Conservation (phyloP, 2,329 filamentous ascomycete genomes). For the Aspergillus udagawae region DNA sequence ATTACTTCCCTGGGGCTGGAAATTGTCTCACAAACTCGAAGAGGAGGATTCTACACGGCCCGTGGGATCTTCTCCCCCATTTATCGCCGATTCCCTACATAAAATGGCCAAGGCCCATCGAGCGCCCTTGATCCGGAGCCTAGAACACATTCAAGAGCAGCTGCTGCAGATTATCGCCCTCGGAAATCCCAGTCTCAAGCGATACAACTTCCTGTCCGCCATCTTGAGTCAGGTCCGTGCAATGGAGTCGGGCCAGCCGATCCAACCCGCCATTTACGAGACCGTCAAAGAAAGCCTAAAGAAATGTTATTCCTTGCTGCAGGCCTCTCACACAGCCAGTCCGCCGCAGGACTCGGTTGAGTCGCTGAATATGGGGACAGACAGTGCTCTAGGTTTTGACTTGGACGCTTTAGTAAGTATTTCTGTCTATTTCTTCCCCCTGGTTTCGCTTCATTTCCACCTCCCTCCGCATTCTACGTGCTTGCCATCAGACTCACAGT, state of each 20-base stretch:
- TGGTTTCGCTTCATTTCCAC: background rate
- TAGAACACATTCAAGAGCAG: constrained; percentile 17
- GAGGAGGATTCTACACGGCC: constrained; percentile 9
- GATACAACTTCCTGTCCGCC: constrained; percentile 11
- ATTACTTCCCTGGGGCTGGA: constrained; percentile 14
- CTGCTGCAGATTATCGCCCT: constrained; percentile 16
- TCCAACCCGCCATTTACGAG: constrained; percentile 11
- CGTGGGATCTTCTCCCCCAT: background rate
- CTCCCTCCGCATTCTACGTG: background rate
- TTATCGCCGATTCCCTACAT: constrained; percentile 5
- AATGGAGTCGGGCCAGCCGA: constrained; percentile 8
- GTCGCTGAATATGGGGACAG: background rate
- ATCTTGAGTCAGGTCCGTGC: constrained; percentile 14
- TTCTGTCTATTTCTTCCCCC: background rate
- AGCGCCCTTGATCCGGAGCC: constrained; percentile 13
- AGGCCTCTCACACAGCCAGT: too few species aligned
- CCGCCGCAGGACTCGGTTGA: background rate
- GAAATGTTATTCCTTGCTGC: constrained; percentile 2
- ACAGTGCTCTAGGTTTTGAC: background rate
- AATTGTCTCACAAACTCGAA: constrained; percentile 22
- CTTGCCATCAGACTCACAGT: background rate
- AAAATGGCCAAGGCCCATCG: constrained; percentile 10
- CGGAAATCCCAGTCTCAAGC: constrained; percentile 16
- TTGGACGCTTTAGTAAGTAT: constrained; percentile 4
- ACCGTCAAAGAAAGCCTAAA: constrained; percentile 4